These are phyloP conservation scores for Calocybe gangraenosa DNA, from an alignment of 768 basidiomycete genomes.

Conservation along the genomic window DNA sequence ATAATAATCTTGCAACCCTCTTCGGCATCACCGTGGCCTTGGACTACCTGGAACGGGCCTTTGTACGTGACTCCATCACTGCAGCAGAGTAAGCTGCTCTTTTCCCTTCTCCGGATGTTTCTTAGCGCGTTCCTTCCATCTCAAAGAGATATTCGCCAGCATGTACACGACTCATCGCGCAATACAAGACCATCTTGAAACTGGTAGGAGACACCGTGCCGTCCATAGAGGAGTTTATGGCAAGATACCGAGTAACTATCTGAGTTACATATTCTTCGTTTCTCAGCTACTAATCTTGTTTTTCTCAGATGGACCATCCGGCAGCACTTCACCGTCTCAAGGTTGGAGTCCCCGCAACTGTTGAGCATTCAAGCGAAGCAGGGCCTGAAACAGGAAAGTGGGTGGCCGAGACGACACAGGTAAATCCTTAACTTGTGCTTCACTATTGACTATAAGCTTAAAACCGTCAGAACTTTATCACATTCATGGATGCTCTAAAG, in stretches of 20 bases:
- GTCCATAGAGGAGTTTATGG: constrained; percentile 89
- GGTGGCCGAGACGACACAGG: constrained; percentile 98
- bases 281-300: neutral
- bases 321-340: constrained; percentile 87
- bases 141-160: constrained; percentile 90
- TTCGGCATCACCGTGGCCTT: constrained; percentile 89
- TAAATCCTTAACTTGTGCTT: constrained; percentile 24
- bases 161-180: constrained; percentile 88
- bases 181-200: constrained; percentile 97
- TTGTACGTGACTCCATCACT: constrained; percentile 89
- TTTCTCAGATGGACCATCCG: constrained; percentile 81
- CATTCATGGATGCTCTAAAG: constrained; percentile 97
- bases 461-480: constrained; percentile 82
- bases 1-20: constrained; percentile 82
- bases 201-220: constrained; percentile 88
- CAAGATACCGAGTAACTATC: constrained; percentile 62
- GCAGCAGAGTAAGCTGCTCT: constrained; percentile 74
- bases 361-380: constrained; percentile 91
- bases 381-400: constrained; percentile 93
- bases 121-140: constrained; percentile 10
- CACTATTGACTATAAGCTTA: neutral
- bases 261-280: neutral
- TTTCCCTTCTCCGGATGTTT: constrained; percentile 25
- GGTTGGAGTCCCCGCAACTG: constrained; percentile 94
- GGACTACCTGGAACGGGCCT: constrained; percentile 94